Percentiles rank a stretch among this genome's conserved stretches.
Conservation (phyloP, 768 basidiomycete genomes). For the Ramaria rubella region DNA sequence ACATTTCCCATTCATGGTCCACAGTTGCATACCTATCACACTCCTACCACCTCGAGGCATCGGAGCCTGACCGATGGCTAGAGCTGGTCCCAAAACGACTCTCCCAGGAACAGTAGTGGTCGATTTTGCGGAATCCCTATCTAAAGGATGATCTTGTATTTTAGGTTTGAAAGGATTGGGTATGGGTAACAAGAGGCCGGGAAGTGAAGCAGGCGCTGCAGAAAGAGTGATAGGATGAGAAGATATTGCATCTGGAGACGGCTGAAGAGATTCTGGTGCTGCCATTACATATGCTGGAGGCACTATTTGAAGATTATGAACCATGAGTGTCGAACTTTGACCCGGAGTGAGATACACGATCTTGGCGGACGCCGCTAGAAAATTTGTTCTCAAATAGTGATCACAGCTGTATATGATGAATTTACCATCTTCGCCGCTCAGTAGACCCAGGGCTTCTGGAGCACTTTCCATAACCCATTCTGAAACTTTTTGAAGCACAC, state of each 20-base stretch:
- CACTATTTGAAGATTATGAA: slow-evolving; percentile 22
- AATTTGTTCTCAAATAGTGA: background rate
- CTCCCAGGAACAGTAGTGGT: slow-evolving; percentile 16
- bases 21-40: background rate
- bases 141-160: slow-evolving; percentile 34
- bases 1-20: background rate
- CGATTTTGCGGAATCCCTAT: slow-evolving; percentile 26
- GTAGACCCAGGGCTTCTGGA: slow-evolving; percentile 38
- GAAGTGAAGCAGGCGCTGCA: background rate
- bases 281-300: slow-evolving; percentile 9
- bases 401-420: background rate
- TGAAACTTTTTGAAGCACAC: slow-evolving; percentile 40
- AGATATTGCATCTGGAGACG: slow-evolving; percentile 5
- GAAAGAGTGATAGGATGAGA: background rate
- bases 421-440: slow-evolving; percentile 43
- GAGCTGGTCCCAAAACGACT: slow-evolving; percentile 27
- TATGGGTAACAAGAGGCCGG: slow-evolving; percentile 21
- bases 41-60: background rate
- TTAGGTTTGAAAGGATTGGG: slow-evolving; percentile 54
- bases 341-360: slow-evolving; percentile 38
- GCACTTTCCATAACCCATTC: slow-evolving; percentile 51
- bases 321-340: slow-evolving; percentile 35
- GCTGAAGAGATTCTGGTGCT: slow-evolving; percentile 5
- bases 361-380: slow-evolving; percentile 18
- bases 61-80: slow-evolving; percentile 29